These are phyloP conservation scores for Santalum album DNA, from an alignment of 164 flowering plant species.

Conservation along the genomic window DNA sequence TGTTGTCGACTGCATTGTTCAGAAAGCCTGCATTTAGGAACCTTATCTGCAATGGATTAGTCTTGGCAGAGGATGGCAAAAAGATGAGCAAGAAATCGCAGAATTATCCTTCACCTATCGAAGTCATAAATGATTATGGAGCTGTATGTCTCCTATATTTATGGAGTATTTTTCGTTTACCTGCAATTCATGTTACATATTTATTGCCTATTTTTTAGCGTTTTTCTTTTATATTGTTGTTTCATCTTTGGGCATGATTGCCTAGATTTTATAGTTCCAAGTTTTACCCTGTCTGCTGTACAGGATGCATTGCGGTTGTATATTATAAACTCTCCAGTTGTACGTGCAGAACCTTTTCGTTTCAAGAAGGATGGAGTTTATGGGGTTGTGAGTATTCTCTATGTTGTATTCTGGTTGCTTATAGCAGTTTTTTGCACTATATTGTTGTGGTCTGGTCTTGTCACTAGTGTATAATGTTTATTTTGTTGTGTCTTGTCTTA, in stretches of 20 bases:
- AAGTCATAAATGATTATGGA: constrained; percentile 81
- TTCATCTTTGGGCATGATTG: no score
- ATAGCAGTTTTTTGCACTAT: not conserved
- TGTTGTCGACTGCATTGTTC: constrained; percentile 89
- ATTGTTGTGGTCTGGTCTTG: not conserved
- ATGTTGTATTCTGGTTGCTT: not conserved
- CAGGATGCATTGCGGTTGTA: constrained; percentile 92
- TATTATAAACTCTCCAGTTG: constrained; percentile 95
- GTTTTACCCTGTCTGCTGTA: not conserved
- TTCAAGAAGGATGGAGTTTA: constrained; percentile 93
- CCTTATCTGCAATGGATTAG: constrained; percentile 95
- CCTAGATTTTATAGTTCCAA: not conserved
- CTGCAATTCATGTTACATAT: not conserved
- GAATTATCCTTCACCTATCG: constrained; percentile 86
- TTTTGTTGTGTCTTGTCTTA: not conserved
- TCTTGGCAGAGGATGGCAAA: constrained; percentile 93
- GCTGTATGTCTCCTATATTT: constrained; percentile 53
- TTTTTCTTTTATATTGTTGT: not conserved
- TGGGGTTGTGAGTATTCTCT: constrained; percentile 60
- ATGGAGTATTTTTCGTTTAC: not conserved
- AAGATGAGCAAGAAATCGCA: constrained; percentile 91
- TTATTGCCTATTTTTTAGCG: constrained; percentile 1
- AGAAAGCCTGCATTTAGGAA: constrained; percentile 93
- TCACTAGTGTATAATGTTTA: not conserved
- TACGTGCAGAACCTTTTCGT: constrained; percentile 89